These are phyloP conservation scores for Fragaria vesca DNA, from an alignment of 306 rosid genomes.

Conservation along the genomic window DNA sequence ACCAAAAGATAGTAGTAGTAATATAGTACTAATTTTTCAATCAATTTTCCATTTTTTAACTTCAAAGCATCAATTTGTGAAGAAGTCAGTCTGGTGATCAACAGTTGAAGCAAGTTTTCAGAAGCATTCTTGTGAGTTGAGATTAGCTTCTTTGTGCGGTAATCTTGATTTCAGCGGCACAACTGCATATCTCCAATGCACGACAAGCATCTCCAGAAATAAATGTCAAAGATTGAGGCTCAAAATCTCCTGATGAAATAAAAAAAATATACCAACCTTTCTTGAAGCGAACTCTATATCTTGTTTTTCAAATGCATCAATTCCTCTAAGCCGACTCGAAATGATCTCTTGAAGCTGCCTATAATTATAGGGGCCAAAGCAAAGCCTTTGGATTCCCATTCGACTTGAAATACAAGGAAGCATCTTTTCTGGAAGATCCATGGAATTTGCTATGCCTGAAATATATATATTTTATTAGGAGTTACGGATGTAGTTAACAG, in stretches of 20 bases:
- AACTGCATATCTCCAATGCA: slow-evolving; percentile 88
- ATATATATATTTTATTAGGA: slow-evolving; percentile 24
- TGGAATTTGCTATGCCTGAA: slow-evolving; percentile 94
- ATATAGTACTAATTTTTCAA: neutral
- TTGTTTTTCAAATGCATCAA: slow-evolving; percentile 70
- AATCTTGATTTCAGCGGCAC: slow-evolving; percentile 93
- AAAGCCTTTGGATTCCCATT: slow-evolving; percentile 94
- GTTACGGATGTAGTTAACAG: slow-evolving; percentile 22
- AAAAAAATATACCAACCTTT: neutral
- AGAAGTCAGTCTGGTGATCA: neutral
- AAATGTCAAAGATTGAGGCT: slow-evolving; percentile 14
- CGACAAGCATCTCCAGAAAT: slow-evolving; percentile 98
- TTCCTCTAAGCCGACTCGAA: slow-evolving; percentile 78
- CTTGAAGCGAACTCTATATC: slow-evolving; percentile 18
- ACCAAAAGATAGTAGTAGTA: neutral
- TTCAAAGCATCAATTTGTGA: neutral
- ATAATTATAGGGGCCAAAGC: slow-evolving; percentile 91
- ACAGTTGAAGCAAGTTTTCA: slow-evolving; percentile 7
- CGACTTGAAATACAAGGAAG: slow-evolving; percentile 99
- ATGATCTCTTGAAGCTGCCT: slow-evolving; percentile 96
- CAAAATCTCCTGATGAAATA: neutral
- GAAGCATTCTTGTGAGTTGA: slow-evolving; percentile 37
- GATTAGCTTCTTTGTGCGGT: slow-evolving; percentile 46
- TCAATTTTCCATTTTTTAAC: neutral
- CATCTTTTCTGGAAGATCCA: slow-evolving; percentile 98